Percentiles rank a stretch among this genome's conserved stretches.
These are phyloP conservation scores for Penicillium thymicola DNA, from an alignment of 2,329 filamentous ascomycete genomes.

Conservation along the genomic window DNA sequence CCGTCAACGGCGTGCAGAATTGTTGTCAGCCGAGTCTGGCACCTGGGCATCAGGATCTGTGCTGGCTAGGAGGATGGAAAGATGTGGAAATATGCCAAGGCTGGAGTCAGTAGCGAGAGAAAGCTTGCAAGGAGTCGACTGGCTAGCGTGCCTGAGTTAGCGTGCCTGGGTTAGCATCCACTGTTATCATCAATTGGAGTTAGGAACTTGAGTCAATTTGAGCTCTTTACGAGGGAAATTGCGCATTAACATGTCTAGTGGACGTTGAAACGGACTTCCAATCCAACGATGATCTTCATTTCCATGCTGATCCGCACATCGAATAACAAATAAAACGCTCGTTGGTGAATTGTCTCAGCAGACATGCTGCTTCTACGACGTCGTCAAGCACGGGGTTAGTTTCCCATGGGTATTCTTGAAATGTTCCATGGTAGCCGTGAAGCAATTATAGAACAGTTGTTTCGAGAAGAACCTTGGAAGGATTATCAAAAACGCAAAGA, in stretches of 20 bases:
- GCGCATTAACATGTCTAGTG: neutral
- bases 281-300: neutral
- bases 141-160: too few species aligned
- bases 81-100: neutral
- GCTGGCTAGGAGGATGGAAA: neutral
- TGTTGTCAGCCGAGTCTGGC: neutral
- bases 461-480: neutral
- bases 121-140: neutral
- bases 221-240: neutral
- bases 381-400: neutral
- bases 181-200: neutral
- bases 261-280: neutral
- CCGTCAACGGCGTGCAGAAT: neutral
- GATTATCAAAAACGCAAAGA: neutral
- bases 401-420: neutral
- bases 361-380: neutral
- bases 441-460: neutral
- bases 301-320: neutral
- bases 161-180: neutral
- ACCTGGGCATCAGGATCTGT: neutral
- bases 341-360: neutral
- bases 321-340: neutral
- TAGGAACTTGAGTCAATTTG: neutral
- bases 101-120: neutral
- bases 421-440: neutral